These are phyloP conservation scores for Aspergillus ibericus DNA, from an alignment of 2,329 filamentous ascomycete genomes.

Conservation along the genomic window DNA sequence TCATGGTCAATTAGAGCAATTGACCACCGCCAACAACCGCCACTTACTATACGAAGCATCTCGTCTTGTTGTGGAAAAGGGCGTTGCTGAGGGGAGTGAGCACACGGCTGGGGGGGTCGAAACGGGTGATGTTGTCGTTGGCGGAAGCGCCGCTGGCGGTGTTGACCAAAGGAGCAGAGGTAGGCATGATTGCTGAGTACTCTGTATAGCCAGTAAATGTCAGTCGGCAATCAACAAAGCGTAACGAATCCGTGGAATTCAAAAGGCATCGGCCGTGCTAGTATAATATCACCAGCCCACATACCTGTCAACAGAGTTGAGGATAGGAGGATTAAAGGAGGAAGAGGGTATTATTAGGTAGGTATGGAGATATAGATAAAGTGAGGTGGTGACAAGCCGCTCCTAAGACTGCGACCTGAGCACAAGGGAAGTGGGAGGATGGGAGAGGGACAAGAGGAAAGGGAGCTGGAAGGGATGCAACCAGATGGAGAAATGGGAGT, in stretches of 20 bases:
- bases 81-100: conserved; percentile 86
- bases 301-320: conserved; percentile 26
- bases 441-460: conserved; percentile 26
- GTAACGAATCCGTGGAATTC: background rate
- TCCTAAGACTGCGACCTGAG: conserved; percentile 7
- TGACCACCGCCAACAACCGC: background rate
- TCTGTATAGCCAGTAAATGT: conserved; percentile 12
- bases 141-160: conserved; percentile 59
- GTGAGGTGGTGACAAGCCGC: conserved; percentile 13
- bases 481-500: conserved; percentile 17
- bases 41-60: conserved; percentile 95
- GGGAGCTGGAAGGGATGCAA: conserved; percentile 23
- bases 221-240: conserved; percentile 8
- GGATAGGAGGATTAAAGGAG: conserved; percentile 8
- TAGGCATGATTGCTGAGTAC: conserved; percentile 54
- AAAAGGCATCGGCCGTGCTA: background rate
- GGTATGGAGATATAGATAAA: conserved; percentile 15
- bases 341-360: conserved; percentile 17
- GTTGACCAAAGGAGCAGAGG: conserved; percentile 50
- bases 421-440: conserved; percentile 20
- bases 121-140: conserved; percentile 99
- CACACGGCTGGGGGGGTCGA: conserved; percentile 87
- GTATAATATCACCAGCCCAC: background rate
- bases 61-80: conserved; percentile 98
- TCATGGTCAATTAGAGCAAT: conserved; percentile 13